Percentiles rank a stretch among this genome's conserved stretches.
Evolutionary conservation across 106 monocot genomes (phyloP).

Genomic region (Phalaenopsis equestris): DNA sequence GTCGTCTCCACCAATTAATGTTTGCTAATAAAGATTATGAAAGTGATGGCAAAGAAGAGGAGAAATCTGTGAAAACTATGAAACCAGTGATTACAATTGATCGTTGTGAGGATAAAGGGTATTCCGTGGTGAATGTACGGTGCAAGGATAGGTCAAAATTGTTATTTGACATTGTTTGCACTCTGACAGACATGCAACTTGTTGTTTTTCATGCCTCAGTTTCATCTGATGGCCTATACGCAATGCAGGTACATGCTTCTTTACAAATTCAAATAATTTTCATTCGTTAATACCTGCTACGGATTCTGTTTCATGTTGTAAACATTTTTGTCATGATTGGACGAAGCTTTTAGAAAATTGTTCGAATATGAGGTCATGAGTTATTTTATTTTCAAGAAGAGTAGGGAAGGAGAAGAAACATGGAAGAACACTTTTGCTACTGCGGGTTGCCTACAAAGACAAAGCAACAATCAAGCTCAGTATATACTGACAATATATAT

Average conservation of each 20-base stretch:
- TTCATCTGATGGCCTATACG: constrained; percentile 64
- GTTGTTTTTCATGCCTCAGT: constrained; percentile 89
- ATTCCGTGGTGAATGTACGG: constrained; percentile 73
- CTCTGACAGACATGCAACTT: constrained; percentile 89
- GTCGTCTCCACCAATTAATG: constrained; percentile 91
- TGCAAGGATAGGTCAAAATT: constrained; percentile 82
- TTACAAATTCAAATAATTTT: neutral
- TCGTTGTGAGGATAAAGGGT: constrained; percentile 74
- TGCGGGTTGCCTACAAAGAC: neutral
- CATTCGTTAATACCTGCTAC: neutral
- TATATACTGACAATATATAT: neutral
- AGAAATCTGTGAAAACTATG: constrained; percentile 4
- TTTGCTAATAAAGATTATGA: constrained; percentile 72
- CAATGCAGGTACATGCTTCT: constrained; percentile 53
- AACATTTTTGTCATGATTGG: neutral
- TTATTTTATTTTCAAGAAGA: too few relatives aligned
- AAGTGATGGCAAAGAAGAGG: constrained; percentile 14
- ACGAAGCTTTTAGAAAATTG: too few relatives aligned
- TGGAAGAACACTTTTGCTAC: neutral
- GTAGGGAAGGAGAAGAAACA: too few relatives aligned
- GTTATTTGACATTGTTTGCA: constrained; percentile 86
- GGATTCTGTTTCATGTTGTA: neutral
- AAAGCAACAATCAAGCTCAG: neutral
- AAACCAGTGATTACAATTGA: constrained; percentile 73
- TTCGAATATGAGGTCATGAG: too few relatives aligned